phyloP scores from a whole-genome alignment of 352 stramenopile species.

The Phytopythium helicoides region DNA sequence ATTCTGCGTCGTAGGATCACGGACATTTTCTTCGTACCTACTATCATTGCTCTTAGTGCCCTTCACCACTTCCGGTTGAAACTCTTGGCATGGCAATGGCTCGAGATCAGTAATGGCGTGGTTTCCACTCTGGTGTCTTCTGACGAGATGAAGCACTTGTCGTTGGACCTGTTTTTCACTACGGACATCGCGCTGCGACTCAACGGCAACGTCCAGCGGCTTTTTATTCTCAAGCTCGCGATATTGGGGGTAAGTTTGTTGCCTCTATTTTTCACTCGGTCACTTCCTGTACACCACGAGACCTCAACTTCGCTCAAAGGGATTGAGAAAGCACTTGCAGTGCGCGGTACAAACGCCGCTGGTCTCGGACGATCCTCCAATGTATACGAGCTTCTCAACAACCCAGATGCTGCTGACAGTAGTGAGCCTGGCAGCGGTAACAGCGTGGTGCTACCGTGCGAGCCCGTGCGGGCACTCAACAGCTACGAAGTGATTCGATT shows the following conservation, averaged over 20 bases:
- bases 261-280: conserved; percentile 1
- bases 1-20: conserved; percentile 13
- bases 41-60: conserved; percentile 12
- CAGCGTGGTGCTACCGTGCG: too few species aligned
- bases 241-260: conserved; percentile 9
- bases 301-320: background rate
- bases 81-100: background rate
- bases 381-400: background rate
- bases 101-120: conserved; percentile 11
- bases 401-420: background rate
- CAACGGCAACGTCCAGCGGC: conserved; percentile 7
- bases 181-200: conserved; percentile 11
- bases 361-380: conserved; percentile 1
- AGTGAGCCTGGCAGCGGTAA: too few species aligned
- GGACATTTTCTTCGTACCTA: conserved; percentile 25
- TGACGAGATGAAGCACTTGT: conserved; percentile 8
- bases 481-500: too few species aligned
- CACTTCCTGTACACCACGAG: background rate
- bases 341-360: background rate
- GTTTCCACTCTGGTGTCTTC: conserved; percentile 7
- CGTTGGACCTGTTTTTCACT: conserved; percentile 10
- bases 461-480: background rate
- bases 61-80: conserved; percentile 9
- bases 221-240: conserved; percentile 11
- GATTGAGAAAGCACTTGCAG: conserved; percentile 2